These are phyloP conservation scores for Scytalidium lignicola DNA, from an alignment of 2,329 filamentous ascomycete genomes.

Conservation along the genomic window DNA sequence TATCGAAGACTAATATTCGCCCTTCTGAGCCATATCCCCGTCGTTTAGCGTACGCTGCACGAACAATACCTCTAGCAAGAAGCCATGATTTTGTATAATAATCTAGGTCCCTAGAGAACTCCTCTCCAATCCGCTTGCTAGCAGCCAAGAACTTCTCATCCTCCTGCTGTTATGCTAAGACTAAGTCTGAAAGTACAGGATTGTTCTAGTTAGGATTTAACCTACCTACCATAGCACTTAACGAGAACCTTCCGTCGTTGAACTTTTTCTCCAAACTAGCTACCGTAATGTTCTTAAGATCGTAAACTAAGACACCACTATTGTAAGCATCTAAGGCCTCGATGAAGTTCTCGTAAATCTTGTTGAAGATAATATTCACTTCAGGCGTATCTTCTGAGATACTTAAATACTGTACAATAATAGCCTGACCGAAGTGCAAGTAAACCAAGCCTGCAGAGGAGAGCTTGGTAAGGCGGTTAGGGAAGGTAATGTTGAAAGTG, in stretches of 20 bases:
- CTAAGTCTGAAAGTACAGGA: conserved; percentile 44
- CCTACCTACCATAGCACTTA: conserved; percentile 77
- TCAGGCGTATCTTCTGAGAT: conserved; percentile 58
- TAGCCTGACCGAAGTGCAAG: conserved; percentile 85
- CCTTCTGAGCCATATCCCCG: conserved; percentile 65
- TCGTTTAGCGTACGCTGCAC: conserved; percentile 67
- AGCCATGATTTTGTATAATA: conserved; percentile 77
- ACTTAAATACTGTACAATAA: conserved; percentile 67
- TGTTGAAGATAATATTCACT: conserved; percentile 72
- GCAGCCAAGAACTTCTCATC: conserved; percentile 75
- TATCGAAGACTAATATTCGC: conserved; percentile 74
- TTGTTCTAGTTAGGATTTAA: conserved; percentile 82
- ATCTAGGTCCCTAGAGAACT: conserved; percentile 76
- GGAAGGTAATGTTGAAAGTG: conserved; percentile 80
- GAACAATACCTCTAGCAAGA: conserved; percentile 76
- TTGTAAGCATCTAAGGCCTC: conserved; percentile 97
- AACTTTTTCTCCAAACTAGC: conserved; percentile 79
- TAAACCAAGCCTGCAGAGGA: conserved; percentile 92
- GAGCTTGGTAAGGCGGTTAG: conserved; percentile 78
- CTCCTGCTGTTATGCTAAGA: conserved; percentile 65
- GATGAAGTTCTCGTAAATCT: conserved; percentile 89
- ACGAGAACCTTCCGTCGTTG: conserved; percentile 73
- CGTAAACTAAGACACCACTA: conserved; percentile 85
- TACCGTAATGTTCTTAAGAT: conserved; percentile 60
- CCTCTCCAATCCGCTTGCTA: conserved; percentile 78